Evolutionary conservation across 768 basidiomycete species (phyloP).

Genomic region (Exidia glandulosa): DNA sequence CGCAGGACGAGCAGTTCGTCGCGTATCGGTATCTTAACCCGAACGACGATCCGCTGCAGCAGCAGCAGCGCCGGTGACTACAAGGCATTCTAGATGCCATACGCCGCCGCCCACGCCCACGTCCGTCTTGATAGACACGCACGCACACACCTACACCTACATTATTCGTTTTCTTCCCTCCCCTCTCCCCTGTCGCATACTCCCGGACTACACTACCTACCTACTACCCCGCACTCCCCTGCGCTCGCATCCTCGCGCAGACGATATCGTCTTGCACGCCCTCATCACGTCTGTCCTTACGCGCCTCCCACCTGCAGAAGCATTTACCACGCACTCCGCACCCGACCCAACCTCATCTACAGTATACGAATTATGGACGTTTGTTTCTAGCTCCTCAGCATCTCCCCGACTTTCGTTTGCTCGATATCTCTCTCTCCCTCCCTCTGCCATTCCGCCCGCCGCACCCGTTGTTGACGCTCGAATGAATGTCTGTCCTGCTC

Average conservation of each 20-base stretch:
- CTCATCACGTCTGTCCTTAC: too few species aligned
- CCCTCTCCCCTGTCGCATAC: not conserved
- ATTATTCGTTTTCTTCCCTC: not conserved
- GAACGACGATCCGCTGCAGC: conserved; percentile 44
- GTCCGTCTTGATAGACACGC: not conserved
- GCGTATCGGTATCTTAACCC: conserved; percentile 80
- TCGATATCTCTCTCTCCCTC: not conserved
- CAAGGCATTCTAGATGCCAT: not conserved
- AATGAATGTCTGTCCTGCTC: not conserved
- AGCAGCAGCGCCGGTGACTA: not conserved
- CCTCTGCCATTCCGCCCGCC: not conserved
- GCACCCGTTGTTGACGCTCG: too few species aligned
- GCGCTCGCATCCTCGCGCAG: not conserved
- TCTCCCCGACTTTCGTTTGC: not conserved
- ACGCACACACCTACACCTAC: not conserved
- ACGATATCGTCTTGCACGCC: not conserved
- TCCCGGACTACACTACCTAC: not conserved
- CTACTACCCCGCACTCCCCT: not conserved
- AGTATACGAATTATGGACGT: not conserved
- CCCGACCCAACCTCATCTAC: not conserved
- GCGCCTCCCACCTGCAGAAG: not conserved
- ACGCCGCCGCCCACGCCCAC: not conserved
- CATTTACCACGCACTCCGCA: not conserved
- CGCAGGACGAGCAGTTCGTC: conserved; percentile 76
- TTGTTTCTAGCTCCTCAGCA: too few species aligned